Evolutionary conservation across 306 rosid species (phyloP).

Genomic region (Lotus japonicus): DNA sequence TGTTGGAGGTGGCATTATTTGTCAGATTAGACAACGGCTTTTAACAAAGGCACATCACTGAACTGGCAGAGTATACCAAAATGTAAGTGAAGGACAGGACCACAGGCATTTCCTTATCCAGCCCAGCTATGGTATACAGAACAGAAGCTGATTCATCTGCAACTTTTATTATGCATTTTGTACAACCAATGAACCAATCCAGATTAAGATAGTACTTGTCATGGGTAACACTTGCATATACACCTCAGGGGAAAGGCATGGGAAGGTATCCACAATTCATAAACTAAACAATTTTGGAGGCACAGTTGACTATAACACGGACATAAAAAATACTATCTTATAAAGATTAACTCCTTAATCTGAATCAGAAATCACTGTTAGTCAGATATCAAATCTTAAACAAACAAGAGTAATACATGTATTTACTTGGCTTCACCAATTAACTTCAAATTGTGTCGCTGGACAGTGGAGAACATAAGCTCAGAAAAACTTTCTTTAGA

Average conservation of each 20-base stretch:
- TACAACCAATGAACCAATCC: not conserved
- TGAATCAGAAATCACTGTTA: not conserved
- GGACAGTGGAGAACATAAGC: slow-evolving; percentile 6
- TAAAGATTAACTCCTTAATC: not conserved
- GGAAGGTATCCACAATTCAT: not conserved
- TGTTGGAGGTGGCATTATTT: not conserved
- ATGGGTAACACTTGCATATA: not conserved
- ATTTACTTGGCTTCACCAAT: not conserved
- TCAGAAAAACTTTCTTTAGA: not conserved
- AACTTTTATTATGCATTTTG: not conserved
- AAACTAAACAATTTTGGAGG: not conserved
- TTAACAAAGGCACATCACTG: not conserved
- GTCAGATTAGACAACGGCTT: not conserved
- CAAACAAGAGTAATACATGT: not conserved
- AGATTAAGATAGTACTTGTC: not conserved
- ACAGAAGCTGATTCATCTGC: not conserved
- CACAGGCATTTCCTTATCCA: not conserved
- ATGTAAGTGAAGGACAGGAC: not conserved
- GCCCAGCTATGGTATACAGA: not conserved
- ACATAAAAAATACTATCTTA: not conserved
- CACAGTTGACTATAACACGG: not conserved
- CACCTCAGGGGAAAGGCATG: not conserved
- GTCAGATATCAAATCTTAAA: not conserved
- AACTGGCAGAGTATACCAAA: not conserved
- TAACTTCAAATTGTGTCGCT: not conserved